These are phyloP conservation scores for Hyphopichia wangnamkhiaoensis DNA, from an alignment of 1,139 yeast species.

Conservation along the genomic window DNA sequence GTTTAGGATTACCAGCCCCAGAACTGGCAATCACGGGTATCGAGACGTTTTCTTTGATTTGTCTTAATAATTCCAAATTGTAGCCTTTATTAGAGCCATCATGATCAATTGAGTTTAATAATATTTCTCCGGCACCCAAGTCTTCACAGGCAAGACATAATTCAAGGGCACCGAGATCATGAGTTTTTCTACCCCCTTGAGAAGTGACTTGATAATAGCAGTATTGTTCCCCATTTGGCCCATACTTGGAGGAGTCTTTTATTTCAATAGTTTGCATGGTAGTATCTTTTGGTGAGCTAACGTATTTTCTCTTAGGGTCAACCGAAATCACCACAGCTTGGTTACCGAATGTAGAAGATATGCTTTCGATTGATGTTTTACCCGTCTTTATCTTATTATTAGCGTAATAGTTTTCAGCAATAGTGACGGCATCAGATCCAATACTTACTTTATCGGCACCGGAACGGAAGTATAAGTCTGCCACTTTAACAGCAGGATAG, in stretches of 20 bases:
- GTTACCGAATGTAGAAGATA: constrained; percentile 86
- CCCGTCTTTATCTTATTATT: constrained; percentile 64
- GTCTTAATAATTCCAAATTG: constrained; percentile 79
- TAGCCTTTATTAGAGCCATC: constrained; percentile 95
- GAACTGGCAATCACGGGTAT: constrained; percentile 97
- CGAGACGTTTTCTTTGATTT: constrained; percentile 70
- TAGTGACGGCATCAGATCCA: constrained; percentile 94
- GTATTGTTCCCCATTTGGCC: constrained; percentile 83
- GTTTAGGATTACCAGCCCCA: constrained; percentile 93
- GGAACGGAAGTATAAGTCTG: constrained; percentile 84
- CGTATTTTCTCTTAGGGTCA: constrained; percentile 87
- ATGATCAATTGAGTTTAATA: constrained; percentile 90
- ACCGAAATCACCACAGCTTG: constrained; percentile 98
- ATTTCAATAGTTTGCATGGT: constrained; percentile 56
- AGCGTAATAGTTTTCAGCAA: constrained; percentile 79
- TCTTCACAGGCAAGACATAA: constrained; percentile 85
- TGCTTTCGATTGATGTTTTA: constrained; percentile 83
- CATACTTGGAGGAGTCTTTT: constrained; percentile 49
- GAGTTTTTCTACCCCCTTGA: constrained; percentile 90
- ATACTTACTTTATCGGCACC: constrained; percentile 98
- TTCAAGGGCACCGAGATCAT: constrained; percentile 90
- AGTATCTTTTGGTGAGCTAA: constrained; percentile 59
- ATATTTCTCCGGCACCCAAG: constrained; percentile 94
- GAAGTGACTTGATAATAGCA: constrained; percentile 96
- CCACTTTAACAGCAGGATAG: constrained; percentile 86